These are phyloP conservation scores for Lentinula lateritia DNA, from an alignment of 768 basidiomycete species.

Conservation along the genomic window DNA sequence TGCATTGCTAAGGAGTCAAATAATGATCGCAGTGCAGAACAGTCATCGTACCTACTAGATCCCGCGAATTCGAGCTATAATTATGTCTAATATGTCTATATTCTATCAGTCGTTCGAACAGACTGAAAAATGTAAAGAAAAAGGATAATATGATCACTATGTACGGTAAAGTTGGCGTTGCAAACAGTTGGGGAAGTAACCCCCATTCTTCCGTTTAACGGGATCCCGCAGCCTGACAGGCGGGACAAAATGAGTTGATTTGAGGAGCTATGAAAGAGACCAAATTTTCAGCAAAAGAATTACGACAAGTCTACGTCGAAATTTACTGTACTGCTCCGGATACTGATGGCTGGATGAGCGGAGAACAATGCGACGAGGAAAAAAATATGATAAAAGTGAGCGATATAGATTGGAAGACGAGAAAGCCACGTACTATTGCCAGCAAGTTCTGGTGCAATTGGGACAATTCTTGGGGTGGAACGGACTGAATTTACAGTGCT, in stretches of 20 bases:
- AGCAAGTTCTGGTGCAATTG: slow-evolving; percentile 5
- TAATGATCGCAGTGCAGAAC: too few relatives aligned
- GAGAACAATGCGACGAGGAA: background rate
- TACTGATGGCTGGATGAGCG: slow-evolving; percentile 1
- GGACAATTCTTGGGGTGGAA: slow-evolving; percentile 3
- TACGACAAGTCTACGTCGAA: background rate
- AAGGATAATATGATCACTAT: too few relatives aligned
- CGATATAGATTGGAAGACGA: background rate
- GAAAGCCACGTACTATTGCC: slow-evolving; percentile 2
- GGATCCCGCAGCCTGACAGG: slow-evolving; percentile 2
- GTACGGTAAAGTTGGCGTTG: too few relatives aligned
- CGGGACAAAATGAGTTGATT: slow-evolving; percentile 2
- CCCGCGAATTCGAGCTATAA: too few relatives aligned
- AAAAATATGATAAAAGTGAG: background rate
- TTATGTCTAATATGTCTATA: too few relatives aligned
- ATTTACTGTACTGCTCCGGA: slow-evolving; percentile 4
- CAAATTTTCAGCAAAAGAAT: background rate
- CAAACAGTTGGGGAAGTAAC: too few relatives aligned
- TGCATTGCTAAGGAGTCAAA: too few relatives aligned
- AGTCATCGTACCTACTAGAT: too few relatives aligned
- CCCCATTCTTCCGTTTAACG: background rate
- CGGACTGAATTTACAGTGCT: slow-evolving; percentile 4
- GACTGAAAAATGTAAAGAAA: too few relatives aligned
- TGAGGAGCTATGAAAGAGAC: background rate
- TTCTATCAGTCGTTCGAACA: too few relatives aligned